Evolutionary conservation across 345 rosid genomes (phyloP).

Genomic region (Alliaria petiolata): DNA sequence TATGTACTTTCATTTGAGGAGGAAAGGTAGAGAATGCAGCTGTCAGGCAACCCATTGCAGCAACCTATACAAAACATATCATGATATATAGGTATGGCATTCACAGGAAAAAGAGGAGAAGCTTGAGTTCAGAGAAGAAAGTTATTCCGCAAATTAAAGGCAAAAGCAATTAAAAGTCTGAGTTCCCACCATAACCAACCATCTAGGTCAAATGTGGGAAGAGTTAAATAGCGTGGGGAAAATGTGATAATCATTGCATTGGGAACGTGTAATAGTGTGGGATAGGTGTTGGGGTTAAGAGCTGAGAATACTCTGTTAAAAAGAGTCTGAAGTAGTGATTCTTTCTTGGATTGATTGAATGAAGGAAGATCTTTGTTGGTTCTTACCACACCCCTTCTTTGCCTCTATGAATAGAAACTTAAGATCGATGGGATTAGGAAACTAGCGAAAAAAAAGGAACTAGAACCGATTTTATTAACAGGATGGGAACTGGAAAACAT

Average conservation of each 20-base stretch:
- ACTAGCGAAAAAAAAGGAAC: background rate
- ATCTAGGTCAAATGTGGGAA: constrained; percentile 7
- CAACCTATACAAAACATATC: constrained; percentile 43
- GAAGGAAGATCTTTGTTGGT: constrained; percentile 1
- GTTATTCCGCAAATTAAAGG: constrained; percentile 9
- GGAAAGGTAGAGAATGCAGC: constrained; percentile 78
- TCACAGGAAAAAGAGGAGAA: background rate
- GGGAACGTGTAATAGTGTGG: background rate
- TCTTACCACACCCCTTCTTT: constrained; percentile 2
- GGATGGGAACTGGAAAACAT: background rate
- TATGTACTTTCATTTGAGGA: constrained; percentile 48
- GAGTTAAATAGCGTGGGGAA: background rate
- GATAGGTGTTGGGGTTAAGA: background rate
- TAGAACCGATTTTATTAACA: background rate
- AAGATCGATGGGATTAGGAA: background rate
- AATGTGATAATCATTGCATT: background rate
- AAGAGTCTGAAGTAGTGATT: background rate
- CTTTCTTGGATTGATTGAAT: background rate
- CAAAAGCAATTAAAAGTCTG: background rate
- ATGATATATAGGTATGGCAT: constrained; percentile 14
- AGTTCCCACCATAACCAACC: background rate
- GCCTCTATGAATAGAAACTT: background rate
- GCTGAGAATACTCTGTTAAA: background rate
- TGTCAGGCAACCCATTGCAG: constrained; percentile 71
- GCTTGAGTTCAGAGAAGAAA: background rate